Conservation (phyloP, 202 grass and related monocot genomes). For the Elaeis oleifera region DNA sequence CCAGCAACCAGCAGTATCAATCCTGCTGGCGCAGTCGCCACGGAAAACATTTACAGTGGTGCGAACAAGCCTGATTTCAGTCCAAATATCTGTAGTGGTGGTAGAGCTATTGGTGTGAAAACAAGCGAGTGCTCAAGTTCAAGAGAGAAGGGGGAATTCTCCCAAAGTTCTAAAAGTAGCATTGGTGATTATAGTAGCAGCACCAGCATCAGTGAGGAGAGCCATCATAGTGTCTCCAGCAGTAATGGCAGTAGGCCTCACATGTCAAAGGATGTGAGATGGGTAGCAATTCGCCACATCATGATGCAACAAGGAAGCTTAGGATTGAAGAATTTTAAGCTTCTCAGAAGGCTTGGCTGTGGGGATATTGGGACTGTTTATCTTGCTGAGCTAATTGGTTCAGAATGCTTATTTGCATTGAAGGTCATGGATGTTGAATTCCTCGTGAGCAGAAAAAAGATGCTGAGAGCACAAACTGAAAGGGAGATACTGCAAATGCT, state of each 20-base stretch:
- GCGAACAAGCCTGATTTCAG: conserved; percentile 17
- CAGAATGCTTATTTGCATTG: conserved; percentile 80
- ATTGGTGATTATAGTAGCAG: conserved; percentile 91
- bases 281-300: conserved; percentile 61
- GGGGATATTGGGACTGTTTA: conserved; percentile 96
- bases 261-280: conserved; percentile 94
- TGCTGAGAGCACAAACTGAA: conserved; percentile 92
- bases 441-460: conserved; percentile 86
- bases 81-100: conserved; percentile 31
- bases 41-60: conserved; percentile 21
- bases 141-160: conserved; percentile 90
- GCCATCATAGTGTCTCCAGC: conserved; percentile 53
- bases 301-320: conserved; percentile 62
- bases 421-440: conserved; percentile 95
- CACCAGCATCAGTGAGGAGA: conserved; percentile 83
- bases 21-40: not conserved
- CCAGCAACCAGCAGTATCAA: conserved; percentile 37
- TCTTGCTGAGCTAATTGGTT: conserved; percentile 79
- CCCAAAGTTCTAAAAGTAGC: conserved; percentile 91
- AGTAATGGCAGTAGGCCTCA: conserved; percentile 68
- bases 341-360: conserved; percentile 85
- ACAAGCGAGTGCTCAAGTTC: conserved; percentile 33
- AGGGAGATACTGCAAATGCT: conserved; percentile 96
- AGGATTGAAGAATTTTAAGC: conserved; percentile 88
- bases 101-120: conserved; percentile 33